These are phyloP conservation scores for Suillus spraguei DNA, from an alignment of 768 basidiomycete genomes.

Conservation along the genomic window DNA sequence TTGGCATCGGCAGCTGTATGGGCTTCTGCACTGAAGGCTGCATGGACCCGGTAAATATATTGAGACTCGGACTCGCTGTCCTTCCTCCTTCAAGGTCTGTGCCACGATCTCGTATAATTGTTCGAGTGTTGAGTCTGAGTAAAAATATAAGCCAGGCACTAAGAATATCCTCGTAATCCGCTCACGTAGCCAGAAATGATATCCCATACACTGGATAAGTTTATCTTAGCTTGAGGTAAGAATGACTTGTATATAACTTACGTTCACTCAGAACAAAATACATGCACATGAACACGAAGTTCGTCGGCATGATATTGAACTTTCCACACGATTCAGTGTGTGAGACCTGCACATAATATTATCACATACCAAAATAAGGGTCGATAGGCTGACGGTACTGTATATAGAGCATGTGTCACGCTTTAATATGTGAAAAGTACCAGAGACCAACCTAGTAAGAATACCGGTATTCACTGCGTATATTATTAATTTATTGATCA, in stretches of 20 bases:
- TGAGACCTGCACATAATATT: not conserved
- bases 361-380: constrained; percentile 54
- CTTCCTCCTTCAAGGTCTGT: constrained; percentile 44
- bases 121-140: constrained; percentile 61
- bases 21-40: constrained; percentile 9
- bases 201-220: no score
- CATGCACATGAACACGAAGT: constrained; percentile 59
- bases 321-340: constrained; percentile 22
- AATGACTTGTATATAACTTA: no score
- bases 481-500: constrained; percentile 57
- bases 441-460: constrained; percentile 51
- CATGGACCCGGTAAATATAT: constrained; percentile 21
- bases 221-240: no score
- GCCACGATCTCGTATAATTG: constrained; percentile 53
- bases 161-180: no score
- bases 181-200: no score
- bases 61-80: constrained; percentile 29
- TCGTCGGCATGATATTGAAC: constrained; percentile 57
- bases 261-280: constrained; percentile 72
- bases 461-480: constrained; percentile 66
- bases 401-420: constrained; percentile 7
- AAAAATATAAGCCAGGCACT: constrained; percentile 20
- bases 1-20: constrained; percentile 14
- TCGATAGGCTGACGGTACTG: constrained; percentile 42
- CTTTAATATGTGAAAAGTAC: not conserved